Base-by-base conservation (phyloP, 441 rosid species). In the Arabidopsis lyrata region DNA sequence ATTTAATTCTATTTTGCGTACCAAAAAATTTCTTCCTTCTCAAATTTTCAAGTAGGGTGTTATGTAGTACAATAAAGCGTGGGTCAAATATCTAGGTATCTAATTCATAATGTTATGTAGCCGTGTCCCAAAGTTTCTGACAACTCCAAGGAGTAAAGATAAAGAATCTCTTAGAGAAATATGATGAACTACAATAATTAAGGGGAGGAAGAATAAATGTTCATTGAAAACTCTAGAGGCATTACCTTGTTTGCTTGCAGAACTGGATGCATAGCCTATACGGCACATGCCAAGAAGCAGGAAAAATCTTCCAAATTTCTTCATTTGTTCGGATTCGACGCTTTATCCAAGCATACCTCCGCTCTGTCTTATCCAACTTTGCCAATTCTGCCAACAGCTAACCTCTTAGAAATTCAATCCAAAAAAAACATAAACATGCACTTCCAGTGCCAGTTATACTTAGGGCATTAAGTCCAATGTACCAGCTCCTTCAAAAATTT, bases 401-500 rank as follows among this genome's bases (percentile, higher is more conserved):
- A 75, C 24, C 16, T 34, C 36, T 63, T 52, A 39, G 65, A 76
- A 27, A 14, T 27, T 31, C 39, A 54, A 52, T 62, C 49, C 39
- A 63, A 18, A 36, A 70, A 70, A 16, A 34, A 45, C 11, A 60
- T 13, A 38, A 52, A 61, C 1, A 34, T 4, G 53, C 52, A 62
- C 50, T 53, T 44, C 52, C 31, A 73, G 58, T 42, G 64, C 57
- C 20, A 73, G 61, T 35, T 27, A 34, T 67, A 68, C 47, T 44
- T 31, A 68, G 61, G 67, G 52, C 68, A 68, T 45, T 20, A 35
- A 18, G 41, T 35, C 49, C 58, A 53, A 84, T 86, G 72, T 79
- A 96, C 99, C 99, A 77, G 97, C 99, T 88, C 99, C 98, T 89
- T 93, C 97, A 78, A 93, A 96, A 59, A 96, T 96, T 81, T 96